Evolutionary conservation across 352 stramenopile genomes (phyloP).

Genomic region (Phytophthora ramorum): DNA sequence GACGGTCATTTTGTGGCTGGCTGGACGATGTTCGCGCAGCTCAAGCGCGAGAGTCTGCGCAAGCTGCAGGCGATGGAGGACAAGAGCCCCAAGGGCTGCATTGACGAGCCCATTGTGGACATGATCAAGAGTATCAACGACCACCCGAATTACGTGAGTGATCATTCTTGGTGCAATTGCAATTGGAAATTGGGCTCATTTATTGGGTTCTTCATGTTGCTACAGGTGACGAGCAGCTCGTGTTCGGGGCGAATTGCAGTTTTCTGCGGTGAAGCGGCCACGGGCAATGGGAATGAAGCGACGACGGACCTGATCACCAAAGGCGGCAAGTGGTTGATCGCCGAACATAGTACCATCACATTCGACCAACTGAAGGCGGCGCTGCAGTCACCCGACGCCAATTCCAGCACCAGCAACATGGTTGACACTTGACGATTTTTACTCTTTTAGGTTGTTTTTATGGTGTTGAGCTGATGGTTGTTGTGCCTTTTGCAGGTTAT

Average conservation of each 20-base stretch:
- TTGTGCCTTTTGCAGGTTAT: slow-evolving; percentile 53
- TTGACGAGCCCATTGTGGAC: slow-evolving; percentile 90
- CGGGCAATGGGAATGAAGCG: slow-evolving; percentile 17
- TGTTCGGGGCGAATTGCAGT: slow-evolving; percentile 92
- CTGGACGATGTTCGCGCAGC: slow-evolving; percentile 71
- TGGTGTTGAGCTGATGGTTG: not conserved
- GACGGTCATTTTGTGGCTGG: slow-evolving; percentile 5
- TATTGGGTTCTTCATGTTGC: not conserved
- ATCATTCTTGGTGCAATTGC: not conserved
- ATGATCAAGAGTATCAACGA: slow-evolving; percentile 90
- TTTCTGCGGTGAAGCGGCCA: slow-evolving; percentile 68
- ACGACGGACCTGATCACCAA: slow-evolving; percentile 82
- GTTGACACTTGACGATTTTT: slow-evolving; percentile 24
- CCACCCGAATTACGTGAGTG: slow-evolving; percentile 81
- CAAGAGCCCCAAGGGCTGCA: slow-evolving; percentile 92
- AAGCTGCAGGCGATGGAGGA: slow-evolving; percentile 85
- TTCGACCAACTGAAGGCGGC: slow-evolving; percentile 69
- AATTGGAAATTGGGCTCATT: slow-evolving; percentile 4
- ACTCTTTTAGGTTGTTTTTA: not conserved
- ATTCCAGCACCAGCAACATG: slow-evolving; percentile 65
- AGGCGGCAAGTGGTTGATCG: slow-evolving; percentile 89
- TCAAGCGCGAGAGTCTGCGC: slow-evolving; percentile 88
- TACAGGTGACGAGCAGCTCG: slow-evolving; percentile 90
- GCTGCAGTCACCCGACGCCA: slow-evolving; percentile 47
- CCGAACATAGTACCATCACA: slow-evolving; percentile 79